phyloP scores from a whole-genome alignment of 169 alveolate genomes.

The Fabrea salina region DNA sequence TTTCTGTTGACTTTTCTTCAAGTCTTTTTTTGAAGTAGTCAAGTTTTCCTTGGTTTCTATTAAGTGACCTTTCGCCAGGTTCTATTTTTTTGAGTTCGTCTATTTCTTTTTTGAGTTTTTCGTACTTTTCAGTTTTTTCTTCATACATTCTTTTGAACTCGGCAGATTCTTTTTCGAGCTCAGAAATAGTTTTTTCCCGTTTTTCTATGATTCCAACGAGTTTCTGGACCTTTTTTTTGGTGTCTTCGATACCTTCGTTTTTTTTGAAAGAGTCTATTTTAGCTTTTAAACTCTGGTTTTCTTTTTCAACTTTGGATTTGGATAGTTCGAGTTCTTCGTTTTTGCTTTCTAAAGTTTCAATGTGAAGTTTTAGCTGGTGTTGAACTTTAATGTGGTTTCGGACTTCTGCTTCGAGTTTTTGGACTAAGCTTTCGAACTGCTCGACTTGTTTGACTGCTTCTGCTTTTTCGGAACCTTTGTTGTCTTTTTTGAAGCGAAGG shows the following conservation, averaged over 20 bases:
- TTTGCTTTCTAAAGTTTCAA: constrained; percentile 39
- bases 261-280: background rate
- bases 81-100: background rate
- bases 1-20: background rate
- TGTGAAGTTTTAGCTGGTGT: constrained; percentile 55
- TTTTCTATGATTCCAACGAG: background rate
- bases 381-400: constrained; percentile 53
- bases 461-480: background rate
- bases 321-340: constrained; percentile 42
- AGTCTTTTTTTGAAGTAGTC: background rate
- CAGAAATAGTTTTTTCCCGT: constrained; percentile 6
- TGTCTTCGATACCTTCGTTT: background rate
- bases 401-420: constrained; percentile 55
- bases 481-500: constrained; percentile 5
- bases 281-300: background rate
- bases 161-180: background rate
- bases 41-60: background rate
- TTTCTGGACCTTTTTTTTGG: background rate
- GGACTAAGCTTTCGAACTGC: constrained; percentile 49
- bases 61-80: background rate
- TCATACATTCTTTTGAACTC: constrained; percentile 4
- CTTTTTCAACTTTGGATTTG: background rate
- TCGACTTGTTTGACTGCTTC: constrained; percentile 20
- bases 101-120: background rate
- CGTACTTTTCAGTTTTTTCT: constrained; percentile 2